phyloP scores from a whole-genome alignment of 352 stramenopile genomes.

The Phytophthora pluvialis region DNA sequence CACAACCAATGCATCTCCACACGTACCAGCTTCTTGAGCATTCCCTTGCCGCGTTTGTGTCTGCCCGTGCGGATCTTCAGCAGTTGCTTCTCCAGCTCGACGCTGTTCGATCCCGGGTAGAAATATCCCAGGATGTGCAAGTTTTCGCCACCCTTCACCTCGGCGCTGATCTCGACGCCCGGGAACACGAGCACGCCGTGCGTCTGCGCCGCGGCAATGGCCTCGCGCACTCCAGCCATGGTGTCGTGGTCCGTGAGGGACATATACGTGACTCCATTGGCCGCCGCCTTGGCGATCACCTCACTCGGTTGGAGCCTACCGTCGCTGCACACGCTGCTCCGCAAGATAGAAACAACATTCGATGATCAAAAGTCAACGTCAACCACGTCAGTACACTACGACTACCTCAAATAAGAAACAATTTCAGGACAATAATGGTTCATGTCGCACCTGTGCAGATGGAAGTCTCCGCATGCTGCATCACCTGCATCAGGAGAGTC shows the following conservation, averaged over 20 bases:
- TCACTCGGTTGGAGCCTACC: slow-evolving; percentile 78
- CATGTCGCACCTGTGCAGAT: slow-evolving; percentile 77
- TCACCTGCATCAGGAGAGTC: slow-evolving; percentile 63
- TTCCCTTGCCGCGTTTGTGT: slow-evolving; percentile 83
- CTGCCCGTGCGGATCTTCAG: slow-evolving; percentile 80
- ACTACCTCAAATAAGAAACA: slow-evolving; percentile 5
- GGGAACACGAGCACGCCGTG: slow-evolving; percentile 80
- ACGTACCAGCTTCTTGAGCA: slow-evolving; percentile 81
- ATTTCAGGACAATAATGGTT: slow-evolving; percentile 6
- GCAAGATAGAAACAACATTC: slow-evolving; percentile 10
- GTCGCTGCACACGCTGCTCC: slow-evolving; percentile 76
- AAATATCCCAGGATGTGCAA: slow-evolving; percentile 90
- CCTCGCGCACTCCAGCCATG: slow-evolving; percentile 81
- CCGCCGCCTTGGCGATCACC: slow-evolving; percentile 77
- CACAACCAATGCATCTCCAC: background rate
- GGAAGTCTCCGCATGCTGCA: slow-evolving; percentile 72
- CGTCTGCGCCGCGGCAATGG: slow-evolving; percentile 65
- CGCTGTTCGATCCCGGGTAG: slow-evolving; percentile 78
- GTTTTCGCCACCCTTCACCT: slow-evolving; percentile 86
- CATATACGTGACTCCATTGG: slow-evolving; percentile 85
- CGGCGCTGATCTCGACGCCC: slow-evolving; percentile 86
- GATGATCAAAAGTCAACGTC: background rate
- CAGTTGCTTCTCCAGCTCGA: slow-evolving; percentile 74
- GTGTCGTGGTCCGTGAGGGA: slow-evolving; percentile 89
- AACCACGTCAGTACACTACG: slow-evolving; percentile 6